phyloP scores from a whole-genome alignment of 192 early-diverging fungal genomes.

The Glomus cerebriforme region DNA sequence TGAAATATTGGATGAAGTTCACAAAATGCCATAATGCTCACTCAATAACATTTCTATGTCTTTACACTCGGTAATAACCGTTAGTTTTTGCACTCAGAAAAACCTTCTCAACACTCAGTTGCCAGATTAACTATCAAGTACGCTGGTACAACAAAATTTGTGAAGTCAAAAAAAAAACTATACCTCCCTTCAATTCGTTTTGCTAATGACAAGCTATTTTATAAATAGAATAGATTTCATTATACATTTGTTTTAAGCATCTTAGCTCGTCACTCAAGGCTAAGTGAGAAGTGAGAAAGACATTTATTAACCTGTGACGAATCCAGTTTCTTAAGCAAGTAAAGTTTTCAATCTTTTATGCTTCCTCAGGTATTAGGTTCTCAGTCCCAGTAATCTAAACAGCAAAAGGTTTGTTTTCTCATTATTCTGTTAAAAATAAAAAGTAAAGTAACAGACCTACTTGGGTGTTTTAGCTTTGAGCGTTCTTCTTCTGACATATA shows the following conservation, averaged over 20 bases:
- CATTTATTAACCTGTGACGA: conserved; percentile 26
- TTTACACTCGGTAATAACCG: conserved; percentile 1
- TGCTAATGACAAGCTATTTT: background rate
- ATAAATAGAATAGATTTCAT: conserved; percentile 16
- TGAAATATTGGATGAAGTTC: background rate
- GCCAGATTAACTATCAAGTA: conserved; percentile 32
- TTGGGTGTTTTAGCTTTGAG: conserved; percentile 31
- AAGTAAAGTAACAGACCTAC: conserved; percentile 36
- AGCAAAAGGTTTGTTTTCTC: conserved; percentile 31
- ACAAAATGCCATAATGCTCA: background rate
- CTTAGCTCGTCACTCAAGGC: conserved; percentile 25
- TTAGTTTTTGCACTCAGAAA: conserved; percentile 14
- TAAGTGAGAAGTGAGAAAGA: conserved; percentile 21
- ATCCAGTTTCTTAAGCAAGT: conserved; percentile 30
- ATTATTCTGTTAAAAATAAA: conserved; percentile 31
- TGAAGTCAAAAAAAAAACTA: conserved; percentile 24
- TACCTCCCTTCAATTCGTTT: conserved; percentile 29
- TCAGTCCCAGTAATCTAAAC: conserved; percentile 34
- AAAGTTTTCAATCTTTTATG: conserved; percentile 32
- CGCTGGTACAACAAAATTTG: conserved; percentile 21
- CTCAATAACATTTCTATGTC: conserved; percentile 2
- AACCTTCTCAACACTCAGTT: conserved; percentile 33
- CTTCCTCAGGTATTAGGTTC: conserved; percentile 29
- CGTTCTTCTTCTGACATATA: conserved; percentile 27
- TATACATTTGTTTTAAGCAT: background rate